Percentiles rank a stretch among this genome's conserved stretches.
Evolutionary conservation across 2,329 filamentous ascomycete genomes (phyloP).

Genomic region (Ustulina deusta): DNA sequence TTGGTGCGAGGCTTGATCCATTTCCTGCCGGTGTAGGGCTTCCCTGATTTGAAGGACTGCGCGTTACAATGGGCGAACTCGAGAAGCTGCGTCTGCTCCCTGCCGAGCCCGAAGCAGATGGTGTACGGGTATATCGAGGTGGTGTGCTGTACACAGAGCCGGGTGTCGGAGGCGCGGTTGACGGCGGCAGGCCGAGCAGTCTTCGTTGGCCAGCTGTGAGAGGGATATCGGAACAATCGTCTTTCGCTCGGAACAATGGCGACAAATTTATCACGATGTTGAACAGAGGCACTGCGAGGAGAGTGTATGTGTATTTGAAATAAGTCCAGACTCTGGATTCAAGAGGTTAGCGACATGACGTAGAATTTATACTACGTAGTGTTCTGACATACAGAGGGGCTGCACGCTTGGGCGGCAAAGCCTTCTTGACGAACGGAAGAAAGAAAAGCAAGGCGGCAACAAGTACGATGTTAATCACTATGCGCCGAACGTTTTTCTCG

Average conservation of each 20-base stretch:
- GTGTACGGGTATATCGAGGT: conserved; percentile 84
- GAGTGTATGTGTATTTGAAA: conserved; percentile 57
- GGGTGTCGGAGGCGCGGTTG: conserved; percentile 71
- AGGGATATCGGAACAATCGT: conserved; percentile 88
- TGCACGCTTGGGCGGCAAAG: conserved; percentile 41
- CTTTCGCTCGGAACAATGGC: conserved; percentile 77
- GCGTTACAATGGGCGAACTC: conserved; percentile 70
- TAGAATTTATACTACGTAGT: neutral
- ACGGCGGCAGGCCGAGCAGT: conserved; percentile 83
- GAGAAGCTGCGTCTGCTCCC: conserved; percentile 68
- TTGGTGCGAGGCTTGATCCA: conserved; percentile 54
- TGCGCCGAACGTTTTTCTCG: conserved; percentile 77
- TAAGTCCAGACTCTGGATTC: conserved; percentile 51
- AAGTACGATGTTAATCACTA: conserved; percentile 73
- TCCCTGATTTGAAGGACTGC: conserved; percentile 58
- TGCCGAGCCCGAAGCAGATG: conserved; percentile 72
- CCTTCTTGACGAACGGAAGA: conserved; percentile 39
- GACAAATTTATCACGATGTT: conserved; percentile 79
- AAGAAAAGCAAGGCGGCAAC: conserved; percentile 47
- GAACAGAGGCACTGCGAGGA: conserved; percentile 70
- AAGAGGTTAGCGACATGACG: conserved; percentile 13
- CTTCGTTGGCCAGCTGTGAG: conserved; percentile 89
- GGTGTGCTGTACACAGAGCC: conserved; percentile 83
- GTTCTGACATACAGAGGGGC: conserved; percentile 43
- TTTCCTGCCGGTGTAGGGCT: conserved; percentile 50